Percentiles rank a stretch among this genome's conserved stretches.
Evolutionary conservation across 1,139 yeast genomes (phyloP).

Genomic region (Lodderomyces orthopsilosis): DNA sequence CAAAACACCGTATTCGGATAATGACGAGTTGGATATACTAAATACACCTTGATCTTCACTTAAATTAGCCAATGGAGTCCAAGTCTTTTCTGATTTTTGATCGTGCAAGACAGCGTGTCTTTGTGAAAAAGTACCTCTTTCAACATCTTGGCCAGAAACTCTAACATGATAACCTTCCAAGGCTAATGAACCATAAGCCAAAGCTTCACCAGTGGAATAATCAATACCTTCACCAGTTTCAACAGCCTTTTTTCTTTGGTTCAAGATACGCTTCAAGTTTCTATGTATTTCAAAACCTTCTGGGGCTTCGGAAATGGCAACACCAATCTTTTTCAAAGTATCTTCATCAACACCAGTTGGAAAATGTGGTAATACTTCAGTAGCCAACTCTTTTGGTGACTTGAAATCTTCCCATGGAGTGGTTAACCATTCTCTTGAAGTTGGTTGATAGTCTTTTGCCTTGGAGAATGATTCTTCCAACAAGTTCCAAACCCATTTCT

Average conservation of each 20-base stretch:
- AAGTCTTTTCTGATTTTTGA: conserved; percentile 78
- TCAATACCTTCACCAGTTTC: conserved; percentile 93
- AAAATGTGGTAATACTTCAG: conserved; percentile 91
- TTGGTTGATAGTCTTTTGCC: conserved; percentile 87
- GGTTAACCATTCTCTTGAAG: conserved; percentile 96
- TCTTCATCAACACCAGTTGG: conserved; percentile 88
- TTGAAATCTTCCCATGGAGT: conserved; percentile 99
- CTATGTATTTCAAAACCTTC: conserved; percentile 87
- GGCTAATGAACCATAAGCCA: conserved; percentile 91
- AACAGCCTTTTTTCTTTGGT: conserved; percentile 80
- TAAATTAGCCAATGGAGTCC: conserved; percentile 81
- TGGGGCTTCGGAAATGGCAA: conserved; percentile 79
- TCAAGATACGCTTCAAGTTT: conserved; percentile 92
- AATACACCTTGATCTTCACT: conserved; percentile 83
- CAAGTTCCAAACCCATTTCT: conserved; percentile 95
- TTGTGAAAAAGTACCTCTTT: conserved; percentile 99
- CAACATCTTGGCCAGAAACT: conserved; percentile 98
- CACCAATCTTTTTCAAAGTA: conserved; percentile 75
- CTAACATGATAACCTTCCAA: conserved; percentile 96
- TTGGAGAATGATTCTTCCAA: conserved; percentile 86
- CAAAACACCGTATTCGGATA: conserved; percentile 98
- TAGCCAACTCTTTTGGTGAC: conserved; percentile 95
- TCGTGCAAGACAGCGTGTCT: conserved; percentile 99
- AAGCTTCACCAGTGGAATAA: conserved; percentile 98
- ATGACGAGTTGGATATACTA: conserved; percentile 89